These are phyloP conservation scores for Chrysosporium queenslandicum DNA, from an alignment of 2,329 filamentous ascomycete genomes.

Conservation along the genomic window DNA sequence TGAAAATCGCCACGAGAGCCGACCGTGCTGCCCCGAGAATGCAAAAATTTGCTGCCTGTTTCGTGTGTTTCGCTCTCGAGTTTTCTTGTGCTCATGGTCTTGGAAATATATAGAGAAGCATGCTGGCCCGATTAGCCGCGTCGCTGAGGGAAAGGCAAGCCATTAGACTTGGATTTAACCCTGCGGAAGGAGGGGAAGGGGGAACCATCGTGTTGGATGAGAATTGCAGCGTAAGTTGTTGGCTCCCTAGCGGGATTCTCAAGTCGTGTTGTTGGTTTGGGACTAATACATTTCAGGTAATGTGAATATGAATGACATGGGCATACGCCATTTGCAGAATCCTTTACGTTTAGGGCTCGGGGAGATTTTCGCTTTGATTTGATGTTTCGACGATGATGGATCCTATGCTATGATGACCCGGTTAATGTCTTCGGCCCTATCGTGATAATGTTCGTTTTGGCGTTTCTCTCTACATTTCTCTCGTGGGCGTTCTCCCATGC, in stretches of 20 bases:
- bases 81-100: constrained; percentile 16
- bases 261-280: no score
- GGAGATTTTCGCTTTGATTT: not conserved
- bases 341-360: not conserved
- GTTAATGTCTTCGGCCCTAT: not conserved
- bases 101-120: constrained; percentile 33
- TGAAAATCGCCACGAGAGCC: constrained; percentile 6
- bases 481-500: not conserved
- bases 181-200: constrained; percentile 22
- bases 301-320: constrained; percentile 8
- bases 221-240: constrained; percentile 35
- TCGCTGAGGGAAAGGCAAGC: constrained; percentile 33
- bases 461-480: not conserved
- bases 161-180: constrained; percentile 17
- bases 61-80: not conserved
- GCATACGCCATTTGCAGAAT: not conserved
- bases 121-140: constrained; percentile 38
- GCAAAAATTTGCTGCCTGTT: not conserved
- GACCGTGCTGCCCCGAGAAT: not conserved
- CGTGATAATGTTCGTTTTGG: not conserved
- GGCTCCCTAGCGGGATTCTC: no score
- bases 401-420: not conserved
- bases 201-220: constrained; percentile 35
- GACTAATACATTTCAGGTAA: constrained; percentile 11
- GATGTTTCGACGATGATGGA: not conserved